phyloP scores from a whole-genome alignment of 345 rosid species.

The Hibiscus tridactylites region DNA sequence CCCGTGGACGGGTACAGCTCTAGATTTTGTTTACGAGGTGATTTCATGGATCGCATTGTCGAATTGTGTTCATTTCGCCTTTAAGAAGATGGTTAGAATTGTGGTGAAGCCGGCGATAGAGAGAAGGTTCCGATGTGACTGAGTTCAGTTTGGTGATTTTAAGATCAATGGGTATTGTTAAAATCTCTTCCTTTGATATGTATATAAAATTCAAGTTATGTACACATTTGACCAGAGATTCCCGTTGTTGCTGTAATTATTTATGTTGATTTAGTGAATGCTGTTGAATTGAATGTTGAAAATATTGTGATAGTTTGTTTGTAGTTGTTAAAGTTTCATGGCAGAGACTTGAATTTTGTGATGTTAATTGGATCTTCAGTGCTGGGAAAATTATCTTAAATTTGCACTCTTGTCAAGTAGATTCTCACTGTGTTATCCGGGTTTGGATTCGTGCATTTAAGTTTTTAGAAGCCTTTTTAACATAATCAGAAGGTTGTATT shows the following conservation, averaged over 20 bases:
- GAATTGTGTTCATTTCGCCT: constrained; percentile 74
- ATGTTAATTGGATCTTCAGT: neutral
- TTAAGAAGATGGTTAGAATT: constrained; percentile 57
- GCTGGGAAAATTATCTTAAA: too few species aligned
- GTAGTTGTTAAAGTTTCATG: too few species aligned
- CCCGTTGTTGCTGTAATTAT: neutral
- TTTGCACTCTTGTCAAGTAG: too few species aligned
- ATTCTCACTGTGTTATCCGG: too few species aligned
- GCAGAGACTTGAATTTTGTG: too few species aligned
- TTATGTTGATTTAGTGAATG: neutral
- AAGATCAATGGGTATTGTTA: constrained; percentile 1
- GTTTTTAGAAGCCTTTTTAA: too few species aligned
- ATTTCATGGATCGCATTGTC: constrained; percentile 84
- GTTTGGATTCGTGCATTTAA: too few species aligned
- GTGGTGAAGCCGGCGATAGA: constrained; percentile 29
- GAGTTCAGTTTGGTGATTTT: constrained; percentile 5
- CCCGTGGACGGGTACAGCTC: constrained; percentile 52
- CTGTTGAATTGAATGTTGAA: neutral
- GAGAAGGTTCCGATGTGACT: constrained; percentile 47
- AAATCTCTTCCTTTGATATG: neutral
- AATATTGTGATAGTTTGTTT: neutral
- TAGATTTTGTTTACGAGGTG: constrained; percentile 78
- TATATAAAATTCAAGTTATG: neutral
- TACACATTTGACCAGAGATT: neutral
- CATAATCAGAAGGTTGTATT: too few species aligned